Percentiles rank a stretch among this genome's conserved stretches.
These are phyloP conservation scores for Stylonectria norvegica DNA, from an alignment of 2,329 filamentous ascomycete species.

Conservation along the genomic window DNA sequence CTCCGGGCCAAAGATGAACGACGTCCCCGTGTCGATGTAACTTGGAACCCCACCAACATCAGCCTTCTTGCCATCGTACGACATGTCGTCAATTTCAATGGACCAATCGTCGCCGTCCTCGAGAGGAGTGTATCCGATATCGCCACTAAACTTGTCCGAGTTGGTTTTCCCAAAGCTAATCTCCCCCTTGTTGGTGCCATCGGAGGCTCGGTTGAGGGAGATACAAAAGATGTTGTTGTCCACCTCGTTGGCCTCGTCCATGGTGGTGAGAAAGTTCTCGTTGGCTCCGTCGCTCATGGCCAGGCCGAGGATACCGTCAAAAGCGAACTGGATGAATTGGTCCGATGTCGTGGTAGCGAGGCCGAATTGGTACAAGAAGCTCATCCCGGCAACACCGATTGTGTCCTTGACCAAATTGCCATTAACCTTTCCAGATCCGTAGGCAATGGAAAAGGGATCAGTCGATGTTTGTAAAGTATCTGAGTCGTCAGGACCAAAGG, in stretches of 20 bases:
- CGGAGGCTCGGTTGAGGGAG: conserved; percentile 63
- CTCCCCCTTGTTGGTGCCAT: conserved; percentile 68
- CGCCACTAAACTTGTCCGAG: conserved; percentile 61
- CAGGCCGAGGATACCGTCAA: conserved; percentile 83
- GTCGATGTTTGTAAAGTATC: conserved; percentile 54
- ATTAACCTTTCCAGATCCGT: conserved; percentile 72
- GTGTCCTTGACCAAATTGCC: conserved; percentile 66
- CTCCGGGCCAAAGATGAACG: conserved; percentile 69
- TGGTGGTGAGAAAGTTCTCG: conserved; percentile 64
- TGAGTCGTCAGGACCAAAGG: conserved; percentile 65
- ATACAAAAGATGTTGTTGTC: conserved; percentile 66
- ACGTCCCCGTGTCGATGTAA: conserved; percentile 82
- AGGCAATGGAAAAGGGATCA: conserved; percentile 62
- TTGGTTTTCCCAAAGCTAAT: conserved; percentile 74
- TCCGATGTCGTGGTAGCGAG: conserved; percentile 67
- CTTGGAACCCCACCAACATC: conserved; percentile 56
- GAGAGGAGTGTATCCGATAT: conserved; percentile 63
- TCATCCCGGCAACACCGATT: conserved; percentile 63
- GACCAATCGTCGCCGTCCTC: conserved; percentile 64
- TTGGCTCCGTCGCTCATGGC: conserved; percentile 59
- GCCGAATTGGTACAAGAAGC: conserved; percentile 65
- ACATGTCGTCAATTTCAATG: conserved; percentile 63
- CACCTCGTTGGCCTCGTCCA: conserved; percentile 56
- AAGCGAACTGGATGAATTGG: conserved; percentile 74
- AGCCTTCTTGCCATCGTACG: conserved; percentile 56